A percentile compares a stretch with the other conserved stretches of the same genome.
phyloP scores from a whole-genome alignment of 1,284 basidiomycete species.

The Tilletia caries region DNA sequence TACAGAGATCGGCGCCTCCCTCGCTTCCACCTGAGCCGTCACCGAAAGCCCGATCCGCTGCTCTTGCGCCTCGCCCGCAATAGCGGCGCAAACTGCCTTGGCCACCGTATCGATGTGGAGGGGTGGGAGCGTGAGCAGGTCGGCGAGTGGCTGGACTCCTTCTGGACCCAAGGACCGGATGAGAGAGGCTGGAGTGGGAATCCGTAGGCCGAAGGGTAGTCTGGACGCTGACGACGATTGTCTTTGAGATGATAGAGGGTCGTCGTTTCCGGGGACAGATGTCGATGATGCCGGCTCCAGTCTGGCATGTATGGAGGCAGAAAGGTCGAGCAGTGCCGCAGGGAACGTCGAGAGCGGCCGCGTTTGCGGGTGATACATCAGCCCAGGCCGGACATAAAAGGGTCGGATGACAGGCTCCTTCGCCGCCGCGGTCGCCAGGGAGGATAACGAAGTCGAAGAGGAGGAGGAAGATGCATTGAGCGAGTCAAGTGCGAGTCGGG shows the following conservation, averaged over 20 bases:
- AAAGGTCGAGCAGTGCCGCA: conserved; percentile 75
- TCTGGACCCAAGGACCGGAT: conserved; percentile 55
- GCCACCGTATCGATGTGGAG: conserved; percentile 95
- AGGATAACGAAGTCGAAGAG: background rate
- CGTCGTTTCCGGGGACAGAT: conserved; percentile 28
- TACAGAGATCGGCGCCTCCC: background rate
- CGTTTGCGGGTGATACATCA: conserved; percentile 92
- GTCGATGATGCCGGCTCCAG: conserved; percentile 60
- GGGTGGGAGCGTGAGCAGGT: conserved; percentile 74
- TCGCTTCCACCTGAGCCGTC: background rate
- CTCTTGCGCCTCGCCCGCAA: conserved; percentile 56
- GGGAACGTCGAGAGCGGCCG: conserved; percentile 81
- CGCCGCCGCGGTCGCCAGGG: background rate
- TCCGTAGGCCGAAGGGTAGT: background rate
- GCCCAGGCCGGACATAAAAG: conserved; percentile 77
- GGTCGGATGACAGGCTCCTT: conserved; percentile 57
- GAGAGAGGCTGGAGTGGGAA: conserved; percentile 16
- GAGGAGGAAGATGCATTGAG: background rate
- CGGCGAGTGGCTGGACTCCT: conserved; percentile 66
- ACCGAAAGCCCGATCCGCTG: conserved; percentile 62
- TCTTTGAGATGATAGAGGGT: background rate
- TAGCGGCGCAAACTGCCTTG: conserved; percentile 66
- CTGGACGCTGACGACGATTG: background rate
- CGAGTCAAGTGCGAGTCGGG: conserved; percentile 21
- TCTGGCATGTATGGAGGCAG: conserved; percentile 33